These are phyloP conservation scores for Sphagnum fallax DNA, from an alignment of 228 moss, liverwort and hornwort genomes.

Conservation along the genomic window DNA sequence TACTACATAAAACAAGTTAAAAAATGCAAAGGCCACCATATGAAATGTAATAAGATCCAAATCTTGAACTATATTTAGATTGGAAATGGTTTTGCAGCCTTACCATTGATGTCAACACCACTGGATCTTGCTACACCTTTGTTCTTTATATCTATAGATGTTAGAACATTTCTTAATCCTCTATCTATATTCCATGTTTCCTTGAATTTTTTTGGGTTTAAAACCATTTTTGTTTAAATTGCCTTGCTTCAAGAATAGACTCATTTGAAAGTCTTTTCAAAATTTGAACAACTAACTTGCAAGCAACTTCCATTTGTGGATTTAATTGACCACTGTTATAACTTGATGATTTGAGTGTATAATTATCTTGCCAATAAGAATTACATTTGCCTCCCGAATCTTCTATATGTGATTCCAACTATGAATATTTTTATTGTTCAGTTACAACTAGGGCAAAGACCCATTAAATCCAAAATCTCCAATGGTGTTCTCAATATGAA, in stretches of 20 bases:
- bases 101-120: neutral
- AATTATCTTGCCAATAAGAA: neutral
- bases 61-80: neutral
- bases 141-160: neutral
- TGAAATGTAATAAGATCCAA: no score
- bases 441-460: no score
- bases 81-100: neutral
- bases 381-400: neutral
- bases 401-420: neutral
- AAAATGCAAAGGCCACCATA: no score
- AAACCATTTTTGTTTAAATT: neutral
- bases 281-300: neutral
- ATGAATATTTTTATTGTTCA: no score
- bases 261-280: slow-evolving; percentile 12
- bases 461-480: no score
- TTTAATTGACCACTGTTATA: neutral
- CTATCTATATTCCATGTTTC: neutral
- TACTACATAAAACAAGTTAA: no score
- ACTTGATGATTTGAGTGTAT: neutral
- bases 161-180: neutral
- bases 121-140: neutral
- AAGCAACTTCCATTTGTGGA: neutral
- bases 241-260: neutral
- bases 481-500: no score
- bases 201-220: neutral